phyloP scores from a whole-genome alignment of 1,284 basidiomycete species.

The Apiotrichum laibachii region DNA sequence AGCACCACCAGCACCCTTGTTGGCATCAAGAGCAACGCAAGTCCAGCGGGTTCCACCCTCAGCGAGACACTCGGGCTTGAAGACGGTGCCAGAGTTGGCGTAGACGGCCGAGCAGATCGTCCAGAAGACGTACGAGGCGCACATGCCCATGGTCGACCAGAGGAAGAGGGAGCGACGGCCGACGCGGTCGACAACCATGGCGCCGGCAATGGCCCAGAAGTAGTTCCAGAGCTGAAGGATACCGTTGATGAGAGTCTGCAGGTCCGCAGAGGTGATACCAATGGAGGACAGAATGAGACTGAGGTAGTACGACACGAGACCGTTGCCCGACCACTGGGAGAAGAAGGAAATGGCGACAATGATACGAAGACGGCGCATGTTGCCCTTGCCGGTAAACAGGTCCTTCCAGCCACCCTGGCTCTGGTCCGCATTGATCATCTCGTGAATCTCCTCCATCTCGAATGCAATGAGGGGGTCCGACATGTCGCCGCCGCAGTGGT shows the following conservation, averaged over 20 bases:
- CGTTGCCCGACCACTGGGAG: slow-evolving; percentile 39
- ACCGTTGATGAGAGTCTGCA: slow-evolving; percentile 65
- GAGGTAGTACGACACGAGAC: slow-evolving; percentile 58
- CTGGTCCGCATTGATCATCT: slow-evolving; percentile 30
- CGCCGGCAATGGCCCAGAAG: slow-evolving; percentile 24
- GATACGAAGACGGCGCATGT: slow-evolving; percentile 31
- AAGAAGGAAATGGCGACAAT: slow-evolving; percentile 41
- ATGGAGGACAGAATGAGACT: slow-evolving; percentile 65
- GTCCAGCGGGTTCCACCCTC: slow-evolving; percentile 56
- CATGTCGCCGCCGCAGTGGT: slow-evolving; percentile 57
- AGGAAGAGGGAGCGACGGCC: slow-evolving; percentile 36
- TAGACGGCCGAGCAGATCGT: slow-evolving; percentile 67
- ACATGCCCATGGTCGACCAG: slow-evolving; percentile 25
- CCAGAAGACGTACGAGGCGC: slow-evolving; percentile 62
- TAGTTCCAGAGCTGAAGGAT: slow-evolving; percentile 23
- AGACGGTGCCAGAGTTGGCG: slow-evolving; percentile 25
- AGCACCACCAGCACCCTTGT: slow-evolving; percentile 14
- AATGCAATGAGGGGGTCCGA: slow-evolving; percentile 43
- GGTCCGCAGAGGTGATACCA: slow-evolving; percentile 62
- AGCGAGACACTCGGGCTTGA: slow-evolving; percentile 11
- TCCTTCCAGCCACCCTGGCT: slow-evolving; percentile 52
- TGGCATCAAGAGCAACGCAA: slow-evolving; percentile 16
- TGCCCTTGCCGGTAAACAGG: slow-evolving; percentile 25
- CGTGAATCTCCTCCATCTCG: slow-evolving; percentile 49
- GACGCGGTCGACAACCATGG: slow-evolving; percentile 42